phyloP scores from a whole-genome alignment of 2,329 filamentous ascomycete genomes.

The Ceratocystis variospora region DNA sequence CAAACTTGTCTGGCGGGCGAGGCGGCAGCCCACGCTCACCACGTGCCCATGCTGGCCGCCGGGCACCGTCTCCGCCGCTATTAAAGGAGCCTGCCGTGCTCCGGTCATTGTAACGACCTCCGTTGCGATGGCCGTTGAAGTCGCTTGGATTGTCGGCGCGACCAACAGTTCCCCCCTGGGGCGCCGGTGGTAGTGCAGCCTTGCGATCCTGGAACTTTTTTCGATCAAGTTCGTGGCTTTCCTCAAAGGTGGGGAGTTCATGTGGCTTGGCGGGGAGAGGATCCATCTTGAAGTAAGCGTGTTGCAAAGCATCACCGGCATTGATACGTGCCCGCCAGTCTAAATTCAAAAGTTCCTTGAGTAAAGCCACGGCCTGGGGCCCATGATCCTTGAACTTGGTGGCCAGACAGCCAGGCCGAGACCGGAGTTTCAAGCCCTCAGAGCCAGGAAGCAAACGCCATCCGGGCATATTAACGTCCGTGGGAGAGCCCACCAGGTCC shows the following conservation, averaged over 20 bases:
- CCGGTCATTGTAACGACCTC: constrained; percentile 30
- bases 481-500: constrained; percentile 79
- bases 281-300: constrained; percentile 72
- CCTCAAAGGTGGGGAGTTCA: constrained; percentile 82
- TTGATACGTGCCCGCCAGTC: constrained; percentile 86
- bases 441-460: constrained; percentile 74
- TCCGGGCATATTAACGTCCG: constrained; percentile 80
- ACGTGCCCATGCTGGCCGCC: constrained; percentile 28
- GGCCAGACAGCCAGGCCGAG: constrained; percentile 50
- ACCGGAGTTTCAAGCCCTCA: constrained; percentile 54
- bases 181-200: constrained; percentile 72
- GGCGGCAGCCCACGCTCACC: constrained; percentile 15
- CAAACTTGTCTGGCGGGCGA: constrained; percentile 11
- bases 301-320: constrained; percentile 81
- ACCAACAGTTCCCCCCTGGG: constrained; percentile 80
- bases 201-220: constrained; percentile 80
- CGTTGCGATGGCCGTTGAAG: constrained; percentile 31
- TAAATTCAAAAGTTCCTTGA: constrained; percentile 70
- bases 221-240: constrained; percentile 92
- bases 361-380: constrained; percentile 58
- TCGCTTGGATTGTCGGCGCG: constrained; percentile 42
- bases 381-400: constrained; percentile 65
- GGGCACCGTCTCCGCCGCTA: constrained; percentile 23
- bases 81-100: constrained; percentile 24
- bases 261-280: constrained; percentile 70